phyloP scores from a whole-genome alignment of 306 rosid species.

The Trifolium subterraneum region DNA sequence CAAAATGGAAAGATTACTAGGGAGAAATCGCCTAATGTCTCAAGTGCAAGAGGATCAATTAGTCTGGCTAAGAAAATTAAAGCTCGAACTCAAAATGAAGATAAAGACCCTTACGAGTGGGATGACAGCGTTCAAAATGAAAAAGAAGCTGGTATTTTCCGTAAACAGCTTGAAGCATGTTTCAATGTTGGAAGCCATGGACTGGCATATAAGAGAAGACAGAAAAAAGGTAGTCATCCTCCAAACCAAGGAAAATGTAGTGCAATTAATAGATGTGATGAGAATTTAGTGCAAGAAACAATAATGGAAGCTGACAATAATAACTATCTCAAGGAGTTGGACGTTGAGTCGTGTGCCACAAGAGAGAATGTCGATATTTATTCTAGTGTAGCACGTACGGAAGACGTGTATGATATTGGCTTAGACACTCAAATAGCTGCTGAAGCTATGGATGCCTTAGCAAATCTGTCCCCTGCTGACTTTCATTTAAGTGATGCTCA shows the following conservation, averaged over 20 bases:
- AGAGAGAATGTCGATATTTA: slow-evolving; percentile 42
- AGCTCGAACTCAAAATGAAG: slow-evolving; percentile 42
- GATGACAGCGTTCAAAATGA: slow-evolving; percentile 44
- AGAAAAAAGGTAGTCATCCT: slow-evolving; percentile 42
- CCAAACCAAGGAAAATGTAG: slow-evolving; percentile 33
- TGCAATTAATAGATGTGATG: slow-evolving; percentile 40
- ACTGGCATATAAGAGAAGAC: slow-evolving; percentile 44
- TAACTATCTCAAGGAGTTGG: slow-evolving; percentile 36
- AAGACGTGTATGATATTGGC: slow-evolving; percentile 59
- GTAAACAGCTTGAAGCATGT: slow-evolving; percentile 34
- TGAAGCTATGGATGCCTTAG: slow-evolving; percentile 78
- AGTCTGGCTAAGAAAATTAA: slow-evolving; percentile 59
- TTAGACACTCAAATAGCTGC: slow-evolving; percentile 83
- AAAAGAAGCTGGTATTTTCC: slow-evolving; percentile 12
- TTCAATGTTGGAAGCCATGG: slow-evolving; percentile 34
- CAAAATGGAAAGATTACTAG: slow-evolving; percentile 35
- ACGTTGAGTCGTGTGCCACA: slow-evolving; percentile 37
- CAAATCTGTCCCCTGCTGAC: slow-evolving; percentile 42
- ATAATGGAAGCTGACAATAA: slow-evolving; percentile 33
- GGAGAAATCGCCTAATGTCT: slow-evolving; percentile 55
- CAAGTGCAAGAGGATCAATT: slow-evolving; percentile 51
- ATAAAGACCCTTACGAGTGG: slow-evolving; percentile 53
- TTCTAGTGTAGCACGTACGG: slow-evolving; percentile 39
- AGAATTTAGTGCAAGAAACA: slow-evolving; percentile 38
- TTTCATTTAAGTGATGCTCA: slow-evolving; percentile 35